These are phyloP conservation scores for Penicillium verrucosum DNA, from an alignment of 2,329 filamentous ascomycete genomes.

Conservation along the genomic window DNA sequence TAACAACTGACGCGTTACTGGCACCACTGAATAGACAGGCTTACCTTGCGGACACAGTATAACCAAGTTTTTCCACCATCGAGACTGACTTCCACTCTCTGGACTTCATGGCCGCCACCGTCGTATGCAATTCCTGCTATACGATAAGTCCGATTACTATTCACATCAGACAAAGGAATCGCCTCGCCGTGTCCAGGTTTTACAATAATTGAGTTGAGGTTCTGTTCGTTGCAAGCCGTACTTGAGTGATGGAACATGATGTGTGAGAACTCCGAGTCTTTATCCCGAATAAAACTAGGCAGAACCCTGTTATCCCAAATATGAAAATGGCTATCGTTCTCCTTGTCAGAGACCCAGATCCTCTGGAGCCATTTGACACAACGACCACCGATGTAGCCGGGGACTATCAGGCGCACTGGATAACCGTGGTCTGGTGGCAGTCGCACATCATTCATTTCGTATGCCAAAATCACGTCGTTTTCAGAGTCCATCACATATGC, in stretches of 20 bases:
- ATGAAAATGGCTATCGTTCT: neutral
- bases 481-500: neutral
- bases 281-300: neutral
- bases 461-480: conserved; percentile 65
- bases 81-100: too few species aligned
- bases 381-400: conserved; percentile 66
- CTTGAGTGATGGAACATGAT: neutral
- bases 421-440: conserved; percentile 65
- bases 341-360: neutral
- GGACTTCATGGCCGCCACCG: too few species aligned
- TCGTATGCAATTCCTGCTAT: too few species aligned
- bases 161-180: too few species aligned
- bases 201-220: neutral
- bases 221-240: neutral
- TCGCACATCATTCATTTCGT: conserved; percentile 68
- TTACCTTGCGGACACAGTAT: too few species aligned
- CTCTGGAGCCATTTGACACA: conserved; percentile 57
- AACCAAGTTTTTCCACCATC: too few species aligned
- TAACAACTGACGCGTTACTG: too few species aligned
- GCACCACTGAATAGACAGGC: too few species aligned
- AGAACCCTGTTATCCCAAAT: neutral
- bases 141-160: too few species aligned
- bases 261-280: neutral
- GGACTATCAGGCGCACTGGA: conserved; percentile 60
- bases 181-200: neutral